Evolutionary conservation across 306 rosid species (phyloP), one percentile per base, ranked within the genome.

Genomic region (Fagus crenata): DNA sequence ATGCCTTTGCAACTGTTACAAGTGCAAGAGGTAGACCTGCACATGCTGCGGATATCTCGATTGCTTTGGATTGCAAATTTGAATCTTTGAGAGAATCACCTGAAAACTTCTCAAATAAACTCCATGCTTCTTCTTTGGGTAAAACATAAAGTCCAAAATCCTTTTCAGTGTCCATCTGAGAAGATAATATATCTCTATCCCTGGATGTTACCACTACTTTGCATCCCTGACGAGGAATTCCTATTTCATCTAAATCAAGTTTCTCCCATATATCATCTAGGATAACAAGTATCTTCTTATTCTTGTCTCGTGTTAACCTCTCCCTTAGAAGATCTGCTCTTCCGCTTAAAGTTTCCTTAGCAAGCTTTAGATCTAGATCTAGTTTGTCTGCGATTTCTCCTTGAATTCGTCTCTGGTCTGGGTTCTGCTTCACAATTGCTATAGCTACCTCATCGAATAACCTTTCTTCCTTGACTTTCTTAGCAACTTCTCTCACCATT

Each of bases 201-300:
- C 43, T 17, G 5, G 80, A 67, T 67, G 6, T 61, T 1, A 61
- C 0, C 12, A 61, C 1, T 11, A 61, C 7, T 33, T 12, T 61
- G 68, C 41, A 61, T 11, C 41, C 41, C n/a, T 61, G 7, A n/a
- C 5, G 28, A 35, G 82, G 60, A 60, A 78, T 71, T 71, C 82
- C 73, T 1, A 78, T 61, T 32, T 39, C 64, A 17, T 37, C 15
- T 2, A 71, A 5, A 61, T 71, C 77, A 61, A 51, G 67, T 63
- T 3, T 4, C 11, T 17, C 13, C 54, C 56, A 17, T 5, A 78
- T 60, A 49, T 71, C 43, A 8, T 40, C 61, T 3, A 78, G 32
- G 14, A 78, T 40, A 7, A 78, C 8, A 22, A 78, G 77, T 14
- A 60, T 6, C 61, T 69, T 59, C 6, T 40, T 40, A 40, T 5